A percentile compares a stretch with the other conserved stretches of the same genome.
Evolutionary conservation across 345 rosid genomes (phyloP).

Genomic region (Corchorus capsularis): DNA sequence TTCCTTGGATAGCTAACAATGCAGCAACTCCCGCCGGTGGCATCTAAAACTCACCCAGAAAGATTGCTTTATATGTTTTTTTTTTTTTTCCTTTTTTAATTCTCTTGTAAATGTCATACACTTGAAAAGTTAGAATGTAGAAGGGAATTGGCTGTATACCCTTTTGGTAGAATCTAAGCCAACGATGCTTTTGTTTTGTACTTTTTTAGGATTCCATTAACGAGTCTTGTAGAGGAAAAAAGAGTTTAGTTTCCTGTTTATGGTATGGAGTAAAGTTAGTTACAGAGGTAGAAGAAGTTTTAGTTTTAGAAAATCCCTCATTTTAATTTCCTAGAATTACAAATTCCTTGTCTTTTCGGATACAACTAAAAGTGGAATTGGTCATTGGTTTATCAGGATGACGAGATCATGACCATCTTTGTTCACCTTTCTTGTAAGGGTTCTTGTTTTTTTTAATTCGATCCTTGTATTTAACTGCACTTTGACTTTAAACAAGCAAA

Average conservation of each 20-base stretch:
- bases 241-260: not conserved
- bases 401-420: conserved; percentile 6
- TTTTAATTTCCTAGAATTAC: not conserved
- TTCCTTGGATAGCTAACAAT: conserved; percentile 50
- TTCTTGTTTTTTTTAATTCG: not conserved
- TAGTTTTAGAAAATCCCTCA: not conserved
- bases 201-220: conserved; percentile 20
- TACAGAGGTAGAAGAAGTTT: not conserved
- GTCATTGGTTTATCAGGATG: not conserved
- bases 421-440: not conserved
- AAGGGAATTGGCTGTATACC: conserved; percentile 12
- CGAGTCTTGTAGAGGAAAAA: conserved; percentile 25
- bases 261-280: not conserved
- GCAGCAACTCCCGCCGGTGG: conserved; percentile 50
- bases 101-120: conserved; percentile 6
- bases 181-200: conserved; percentile 19
- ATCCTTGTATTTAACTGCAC: not conserved
- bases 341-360: not conserved
- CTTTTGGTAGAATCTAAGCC: conserved; percentile 30
- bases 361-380: not conserved
- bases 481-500: not conserved
- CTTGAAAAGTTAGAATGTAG: conserved; percentile 15
- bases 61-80: not conserved
- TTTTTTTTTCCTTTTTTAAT: not conserved
- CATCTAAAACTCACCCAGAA: conserved; percentile 36